Evolutionary conservation across 257 asterid genomes (phyloP).

Genomic region (Scutellaria baicalensis): DNA sequence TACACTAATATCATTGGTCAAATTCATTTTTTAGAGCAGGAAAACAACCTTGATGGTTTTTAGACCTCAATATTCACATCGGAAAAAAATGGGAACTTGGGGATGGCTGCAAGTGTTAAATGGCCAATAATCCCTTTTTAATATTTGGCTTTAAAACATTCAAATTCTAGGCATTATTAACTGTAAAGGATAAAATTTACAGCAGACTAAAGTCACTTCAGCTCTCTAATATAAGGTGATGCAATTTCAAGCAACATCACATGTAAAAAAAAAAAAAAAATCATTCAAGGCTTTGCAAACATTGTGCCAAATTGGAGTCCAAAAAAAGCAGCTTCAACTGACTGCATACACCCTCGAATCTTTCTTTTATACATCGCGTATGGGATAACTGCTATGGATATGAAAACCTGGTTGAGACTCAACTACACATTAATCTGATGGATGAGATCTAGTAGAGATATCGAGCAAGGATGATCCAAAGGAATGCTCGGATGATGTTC

Average conservation of each 20-base stretch:
- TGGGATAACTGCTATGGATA: not conserved
- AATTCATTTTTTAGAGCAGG: slow-evolving; percentile 3
- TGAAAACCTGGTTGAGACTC: not conserved
- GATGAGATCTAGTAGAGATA: not conserved
- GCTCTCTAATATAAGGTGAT: too few species aligned
- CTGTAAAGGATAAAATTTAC: too few species aligned
- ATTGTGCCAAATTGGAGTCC: not conserved
- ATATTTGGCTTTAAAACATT: too few species aligned
- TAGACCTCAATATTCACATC: not conserved
- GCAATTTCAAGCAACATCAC: too few species aligned
- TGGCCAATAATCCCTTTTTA: too few species aligned
- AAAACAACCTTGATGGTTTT: not conserved
- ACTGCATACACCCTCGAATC: not conserved
- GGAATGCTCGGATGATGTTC: not conserved
- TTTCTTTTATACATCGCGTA: not conserved
- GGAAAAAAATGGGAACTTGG: too few species aligned
- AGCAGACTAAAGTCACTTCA: too few species aligned
- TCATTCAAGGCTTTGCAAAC: not conserved
- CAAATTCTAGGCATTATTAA: too few species aligned
- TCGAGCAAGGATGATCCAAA: not conserved
- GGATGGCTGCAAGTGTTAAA: too few species aligned
- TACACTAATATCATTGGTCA: not conserved
- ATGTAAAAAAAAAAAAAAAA: too few species aligned
- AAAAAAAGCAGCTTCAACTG: too few species aligned
- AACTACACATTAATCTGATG: not conserved